A percentile compares a stretch with the other conserved stretches of the same genome.
Evolutionary conservation across 176 grass and related monocot genomes (phyloP).

Genomic region (Alloteropsis semialata): DNA sequence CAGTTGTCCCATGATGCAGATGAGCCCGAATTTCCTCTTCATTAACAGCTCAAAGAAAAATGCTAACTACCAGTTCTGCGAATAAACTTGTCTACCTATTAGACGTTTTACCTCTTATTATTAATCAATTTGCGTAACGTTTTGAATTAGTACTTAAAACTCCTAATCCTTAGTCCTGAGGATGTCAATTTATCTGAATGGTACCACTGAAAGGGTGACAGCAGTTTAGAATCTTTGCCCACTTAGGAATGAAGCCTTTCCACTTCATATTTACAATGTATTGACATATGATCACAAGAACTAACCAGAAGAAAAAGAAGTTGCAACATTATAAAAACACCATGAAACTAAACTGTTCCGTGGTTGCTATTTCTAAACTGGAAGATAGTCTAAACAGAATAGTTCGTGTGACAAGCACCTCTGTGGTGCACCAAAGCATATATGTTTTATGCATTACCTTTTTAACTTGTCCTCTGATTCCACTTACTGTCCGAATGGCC

Average conservation of each 20-base stretch:
- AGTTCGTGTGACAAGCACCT: not conserved
- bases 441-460: slow-evolving; percentile 59
- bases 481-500: slow-evolving; percentile 79
- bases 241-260: not conserved
- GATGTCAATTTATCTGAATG: not conserved
- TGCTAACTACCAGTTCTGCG: not conserved
- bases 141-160: not conserved
- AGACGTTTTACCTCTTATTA: not conserved
- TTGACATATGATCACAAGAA: not conserved
- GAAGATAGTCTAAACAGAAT: slow-evolving; percentile 2
- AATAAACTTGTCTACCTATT: not conserved
- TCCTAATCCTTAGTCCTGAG: not conserved
- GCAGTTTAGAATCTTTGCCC: not conserved
- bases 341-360: not conserved
- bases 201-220: not conserved
- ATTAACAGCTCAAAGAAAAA: not conserved
- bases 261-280: not conserved
- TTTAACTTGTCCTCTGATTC: slow-evolving; percentile 93
- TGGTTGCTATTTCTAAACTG: not conserved
- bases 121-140: not conserved
- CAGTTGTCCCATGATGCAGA: not conserved
- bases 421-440: slow-evolving; percentile 10
- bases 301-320: not conserved
- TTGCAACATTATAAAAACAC: not conserved
- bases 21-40: not conserved